Percentiles rank a stretch among this genome's conserved stretches.
Conservation (phyloP, 2,329 filamentous ascomycete species). For the Pseudocercospora fijiensis region DNA sequence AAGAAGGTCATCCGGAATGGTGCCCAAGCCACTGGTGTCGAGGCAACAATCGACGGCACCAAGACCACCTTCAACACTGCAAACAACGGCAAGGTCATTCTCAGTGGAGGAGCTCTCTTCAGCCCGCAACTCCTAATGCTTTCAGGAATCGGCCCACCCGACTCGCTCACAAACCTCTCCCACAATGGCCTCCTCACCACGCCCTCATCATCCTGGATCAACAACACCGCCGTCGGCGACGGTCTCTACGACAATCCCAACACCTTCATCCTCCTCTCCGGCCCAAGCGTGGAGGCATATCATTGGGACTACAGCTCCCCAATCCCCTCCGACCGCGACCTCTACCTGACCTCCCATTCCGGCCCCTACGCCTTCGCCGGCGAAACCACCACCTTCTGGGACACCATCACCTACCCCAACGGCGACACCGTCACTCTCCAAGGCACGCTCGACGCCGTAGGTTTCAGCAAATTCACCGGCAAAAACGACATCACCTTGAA, state of each 20-base stretch:
- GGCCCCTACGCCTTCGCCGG: constrained; percentile 56
- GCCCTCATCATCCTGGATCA: constrained; percentile 48
- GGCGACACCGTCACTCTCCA: constrained; percentile 47
- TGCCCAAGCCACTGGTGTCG: constrained; percentile 55
- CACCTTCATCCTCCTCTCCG: constrained; percentile 52
- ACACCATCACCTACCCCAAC: constrained; percentile 54
- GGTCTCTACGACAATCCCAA: constrained; percentile 54
- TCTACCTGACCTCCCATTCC: constrained; percentile 51
- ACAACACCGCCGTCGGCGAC: constrained; percentile 51
- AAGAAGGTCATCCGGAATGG: constrained; percentile 53
- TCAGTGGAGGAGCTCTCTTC: constrained; percentile 59
- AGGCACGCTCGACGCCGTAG: constrained; percentile 54
- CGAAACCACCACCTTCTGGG: constrained; percentile 56
- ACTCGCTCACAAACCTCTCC: constrained; percentile 50
- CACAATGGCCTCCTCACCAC: constrained; percentile 39
- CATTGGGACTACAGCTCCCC: constrained; percentile 50
- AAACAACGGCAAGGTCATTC: constrained; percentile 53
- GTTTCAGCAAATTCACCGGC: constrained; percentile 51
- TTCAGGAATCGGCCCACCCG: constrained; percentile 59
- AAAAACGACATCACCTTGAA: constrained; percentile 57
- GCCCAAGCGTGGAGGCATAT: constrained; percentile 53
- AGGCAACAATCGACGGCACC: constrained; percentile 57
- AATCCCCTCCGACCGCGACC: constrained; percentile 42
- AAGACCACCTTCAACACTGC: constrained; percentile 67
- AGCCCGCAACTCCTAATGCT: constrained; percentile 65